Evolutionary conservation across 2,329 filamentous ascomycete species (phyloP).

Genomic region (Furcasterigmium furcatum): DNA sequence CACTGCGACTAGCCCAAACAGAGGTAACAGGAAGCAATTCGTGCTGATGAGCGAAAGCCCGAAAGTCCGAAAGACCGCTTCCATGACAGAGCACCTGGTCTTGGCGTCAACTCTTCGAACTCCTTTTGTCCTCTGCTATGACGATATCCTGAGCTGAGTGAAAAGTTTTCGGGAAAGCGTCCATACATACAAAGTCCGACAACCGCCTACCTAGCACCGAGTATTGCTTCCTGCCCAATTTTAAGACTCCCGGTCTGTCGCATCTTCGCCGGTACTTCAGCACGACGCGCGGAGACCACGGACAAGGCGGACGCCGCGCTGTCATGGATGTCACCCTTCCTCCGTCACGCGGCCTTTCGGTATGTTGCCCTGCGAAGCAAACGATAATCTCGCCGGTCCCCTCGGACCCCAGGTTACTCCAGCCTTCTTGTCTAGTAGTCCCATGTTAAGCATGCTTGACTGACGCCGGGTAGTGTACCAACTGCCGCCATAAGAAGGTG

Average conservation of each 20-base stretch:
- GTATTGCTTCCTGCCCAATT: neutral
- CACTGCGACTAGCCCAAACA: neutral
- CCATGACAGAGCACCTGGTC: too few species aligned
- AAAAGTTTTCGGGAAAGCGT: neutral
- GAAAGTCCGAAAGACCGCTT: neutral
- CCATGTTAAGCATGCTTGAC: neutral
- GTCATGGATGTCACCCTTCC: neutral
- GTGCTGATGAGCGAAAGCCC: neutral
- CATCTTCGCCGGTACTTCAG: too few species aligned
- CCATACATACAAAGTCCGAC: too few species aligned
- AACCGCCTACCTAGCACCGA: neutral
- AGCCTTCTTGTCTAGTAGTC: neutral
- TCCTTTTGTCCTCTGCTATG: too few species aligned
- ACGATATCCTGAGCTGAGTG: neutral
- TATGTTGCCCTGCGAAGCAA: too few species aligned
- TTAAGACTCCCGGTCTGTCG: too few species aligned
- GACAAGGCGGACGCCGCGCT: too few species aligned
- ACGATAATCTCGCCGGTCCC: neutral
- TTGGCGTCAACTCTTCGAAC: too few species aligned
- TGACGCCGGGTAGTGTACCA: constrained; percentile 4
- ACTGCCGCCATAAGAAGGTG: constrained; percentile 9
- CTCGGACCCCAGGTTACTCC: neutral
- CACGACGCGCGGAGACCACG: too few species aligned
- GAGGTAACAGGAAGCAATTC: neutral
- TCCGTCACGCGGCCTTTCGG: neutral